These are phyloP conservation scores for Talaromyces wortmannii DNA, from an alignment of 495 filamentous ascomycete genomes.

Conservation along the genomic window DNA sequence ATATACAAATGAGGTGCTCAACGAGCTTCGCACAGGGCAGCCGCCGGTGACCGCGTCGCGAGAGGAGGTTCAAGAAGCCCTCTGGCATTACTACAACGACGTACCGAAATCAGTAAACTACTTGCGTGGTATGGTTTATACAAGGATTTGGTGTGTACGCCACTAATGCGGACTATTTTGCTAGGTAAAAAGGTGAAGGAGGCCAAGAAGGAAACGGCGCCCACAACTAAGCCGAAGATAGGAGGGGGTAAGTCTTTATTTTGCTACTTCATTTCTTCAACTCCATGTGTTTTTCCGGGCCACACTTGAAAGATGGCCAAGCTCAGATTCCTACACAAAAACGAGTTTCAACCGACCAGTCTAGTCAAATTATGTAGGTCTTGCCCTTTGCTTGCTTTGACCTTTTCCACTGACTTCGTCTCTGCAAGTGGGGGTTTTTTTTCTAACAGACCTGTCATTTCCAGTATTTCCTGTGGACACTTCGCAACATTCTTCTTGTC, in stretches of 20 bases:
- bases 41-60: conserved; percentile 33
- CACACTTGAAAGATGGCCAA: conserved; percentile 19
- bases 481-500: background rate
- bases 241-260: conserved; percentile 42
- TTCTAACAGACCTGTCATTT: conserved; percentile 35
- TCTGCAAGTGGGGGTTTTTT: conserved; percentile 20
- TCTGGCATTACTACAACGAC: conserved; percentile 97
- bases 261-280: conserved; percentile 11
- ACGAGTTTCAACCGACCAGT: background rate
- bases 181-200: conserved; percentile 39
- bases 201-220: conserved; percentile 23
- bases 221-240: conserved; percentile 27
- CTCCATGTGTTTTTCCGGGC: background rate
- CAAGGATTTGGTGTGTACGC: background rate
- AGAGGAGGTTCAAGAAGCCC: conserved; percentile 72
- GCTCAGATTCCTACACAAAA: conserved; percentile 15
- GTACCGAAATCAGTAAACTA: conserved; percentile 76
- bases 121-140: conserved; percentile 52
- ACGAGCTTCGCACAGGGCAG: conserved; percentile 29
- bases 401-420: conserved; percentile 25
- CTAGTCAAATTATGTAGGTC: background rate
- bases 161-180: conserved; percentile 6
- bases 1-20: conserved; percentile 30
- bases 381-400: conserved; percentile 6
- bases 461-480: conserved; percentile 27